These are phyloP conservation scores for Penicillium sp. DNA, from an alignment of 2,329 filamentous ascomycete species.

Conservation along the genomic window DNA sequence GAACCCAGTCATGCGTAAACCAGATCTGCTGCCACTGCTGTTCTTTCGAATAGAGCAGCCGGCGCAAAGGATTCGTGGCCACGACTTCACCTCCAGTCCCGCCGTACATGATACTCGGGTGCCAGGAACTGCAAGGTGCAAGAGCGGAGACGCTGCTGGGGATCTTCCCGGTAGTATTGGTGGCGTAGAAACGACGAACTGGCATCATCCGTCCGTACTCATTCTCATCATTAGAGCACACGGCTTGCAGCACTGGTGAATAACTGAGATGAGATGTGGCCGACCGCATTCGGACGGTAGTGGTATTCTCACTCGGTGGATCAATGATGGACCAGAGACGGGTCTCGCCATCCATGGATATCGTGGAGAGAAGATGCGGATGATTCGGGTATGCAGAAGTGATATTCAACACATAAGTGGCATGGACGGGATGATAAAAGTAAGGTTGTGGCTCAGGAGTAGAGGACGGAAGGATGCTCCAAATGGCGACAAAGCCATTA, in stretches of 20 bases:
- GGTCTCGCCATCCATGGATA: constrained; percentile 55
- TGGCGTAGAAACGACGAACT: constrained; percentile 53
- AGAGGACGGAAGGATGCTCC: constrained; percentile 40
- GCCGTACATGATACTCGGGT: constrained; percentile 55
- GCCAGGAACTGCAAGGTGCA: constrained; percentile 42
- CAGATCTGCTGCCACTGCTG: constrained; percentile 55
- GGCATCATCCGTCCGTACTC: constrained; percentile 50
- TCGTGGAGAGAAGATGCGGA: constrained; percentile 53
- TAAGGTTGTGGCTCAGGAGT: constrained; percentile 29
- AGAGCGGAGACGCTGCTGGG: constrained; percentile 35
- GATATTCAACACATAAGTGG: constrained; percentile 40
- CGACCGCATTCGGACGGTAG: constrained; percentile 50
- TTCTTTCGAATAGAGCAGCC: constrained; percentile 51
- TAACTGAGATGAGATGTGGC: constrained; percentile 51
- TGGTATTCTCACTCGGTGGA: constrained; percentile 44
- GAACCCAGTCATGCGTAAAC: constrained; percentile 58
- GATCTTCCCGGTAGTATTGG: constrained; percentile 50
- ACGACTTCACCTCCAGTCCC: constrained; percentile 52
- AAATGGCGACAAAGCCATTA: constrained; percentile 57
- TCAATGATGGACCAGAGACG: constrained; percentile 55
- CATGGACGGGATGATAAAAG: constrained; percentile 38
- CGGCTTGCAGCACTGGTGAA: constrained; percentile 55
- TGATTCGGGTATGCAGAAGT: constrained; percentile 53
- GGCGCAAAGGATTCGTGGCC: constrained; percentile 52
- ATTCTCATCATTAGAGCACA: constrained; percentile 55